Conservation (phyloP, 192 early-diverging fungal species). For the Coemansia sp. region DNA sequence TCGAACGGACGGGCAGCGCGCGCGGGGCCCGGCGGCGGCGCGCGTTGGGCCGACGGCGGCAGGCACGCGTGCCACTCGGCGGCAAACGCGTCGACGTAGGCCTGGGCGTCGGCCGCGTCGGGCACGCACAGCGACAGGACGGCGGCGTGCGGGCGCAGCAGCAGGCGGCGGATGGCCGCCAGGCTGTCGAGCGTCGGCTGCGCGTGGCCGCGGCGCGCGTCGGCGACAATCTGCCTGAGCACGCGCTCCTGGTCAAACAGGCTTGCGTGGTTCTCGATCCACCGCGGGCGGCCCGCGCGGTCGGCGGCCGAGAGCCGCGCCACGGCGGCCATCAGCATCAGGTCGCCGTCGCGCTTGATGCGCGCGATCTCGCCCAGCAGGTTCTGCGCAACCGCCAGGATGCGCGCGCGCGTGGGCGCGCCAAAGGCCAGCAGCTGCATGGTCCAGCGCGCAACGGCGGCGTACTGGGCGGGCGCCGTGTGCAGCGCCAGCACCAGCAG, state of each 20-base stretch:
- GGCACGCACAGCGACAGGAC: conserved; percentile 25
- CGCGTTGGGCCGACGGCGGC: not conserved
- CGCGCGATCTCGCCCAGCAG: conserved; percentile 61
- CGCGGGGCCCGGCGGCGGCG: not conserved
- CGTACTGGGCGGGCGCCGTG: conserved; percentile 17
- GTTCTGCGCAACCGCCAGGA: conserved; percentile 68
- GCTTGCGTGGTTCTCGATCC: conserved; percentile 60
- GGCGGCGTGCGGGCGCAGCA: not conserved
- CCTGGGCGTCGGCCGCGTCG: conserved; percentile 2
- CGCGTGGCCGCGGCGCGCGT: conserved; percentile 2
- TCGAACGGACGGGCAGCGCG: conserved; percentile 23
- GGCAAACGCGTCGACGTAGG: conserved; percentile 14
- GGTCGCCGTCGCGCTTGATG: conserved; percentile 61
- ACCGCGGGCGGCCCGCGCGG: conserved; percentile 30
- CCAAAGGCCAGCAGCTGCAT: conserved; percentile 59
- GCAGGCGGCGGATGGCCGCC: not conserved
- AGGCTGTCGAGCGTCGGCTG: not conserved
- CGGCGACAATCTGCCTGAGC: conserved; percentile 51
- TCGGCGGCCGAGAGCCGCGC: conserved; percentile 20
- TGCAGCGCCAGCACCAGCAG: conserved; percentile 55
- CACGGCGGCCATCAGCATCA: conserved; percentile 51
- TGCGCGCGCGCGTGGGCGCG: conserved; percentile 64
- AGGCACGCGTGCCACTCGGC: conserved; percentile 24
- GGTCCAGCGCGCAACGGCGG: conserved; percentile 47
- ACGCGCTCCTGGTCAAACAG: conserved; percentile 67